phyloP scores from a whole-genome alignment of 2,329 filamentous ascomycete species.

The Fusarium multiceps region DNA sequence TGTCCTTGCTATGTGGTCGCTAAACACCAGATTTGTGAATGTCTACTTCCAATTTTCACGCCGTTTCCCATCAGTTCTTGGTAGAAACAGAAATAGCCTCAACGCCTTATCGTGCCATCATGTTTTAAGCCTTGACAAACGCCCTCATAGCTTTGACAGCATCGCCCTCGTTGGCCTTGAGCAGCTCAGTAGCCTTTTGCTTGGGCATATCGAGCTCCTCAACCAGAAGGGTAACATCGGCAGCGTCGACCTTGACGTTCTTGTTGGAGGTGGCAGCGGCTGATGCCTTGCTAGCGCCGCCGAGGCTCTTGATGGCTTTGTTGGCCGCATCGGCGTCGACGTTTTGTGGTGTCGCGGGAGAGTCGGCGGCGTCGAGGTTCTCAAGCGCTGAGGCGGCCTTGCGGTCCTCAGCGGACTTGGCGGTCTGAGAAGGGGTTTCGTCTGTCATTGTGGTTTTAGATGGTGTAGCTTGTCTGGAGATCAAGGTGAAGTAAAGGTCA shows the following conservation, averaged over 20 bases:
- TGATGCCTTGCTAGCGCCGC: conserved; percentile 46
- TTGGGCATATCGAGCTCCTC: conserved; percentile 79
- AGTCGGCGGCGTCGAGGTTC: conserved; percentile 68
- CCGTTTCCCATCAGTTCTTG: background rate
- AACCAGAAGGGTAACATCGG: conserved; percentile 76
- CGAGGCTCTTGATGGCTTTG: conserved; percentile 76
- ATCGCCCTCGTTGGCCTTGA: conserved; percentile 78
- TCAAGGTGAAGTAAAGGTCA: background rate
- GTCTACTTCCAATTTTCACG: background rate
- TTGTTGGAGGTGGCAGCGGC: conserved; percentile 56
- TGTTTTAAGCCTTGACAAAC: conserved; percentile 51
- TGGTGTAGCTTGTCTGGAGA: conserved; percentile 40
- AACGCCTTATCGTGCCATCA: background rate
- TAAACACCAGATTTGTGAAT: background rate
- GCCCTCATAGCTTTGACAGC: conserved; percentile 74
- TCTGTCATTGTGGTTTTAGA: conserved; percentile 66
- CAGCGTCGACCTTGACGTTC: conserved; percentile 78
- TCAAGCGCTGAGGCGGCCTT: conserved; percentile 81
- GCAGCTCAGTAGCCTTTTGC: conserved; percentile 77
- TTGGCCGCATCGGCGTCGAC: conserved; percentile 77
- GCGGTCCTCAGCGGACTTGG: conserved; percentile 79
- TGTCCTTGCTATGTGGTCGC: background rate
- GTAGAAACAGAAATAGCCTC: background rate
- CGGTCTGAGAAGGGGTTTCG: conserved; percentile 58
- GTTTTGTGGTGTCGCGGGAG: conserved; percentile 60